phyloP scores from a whole-genome alignment of 2,329 filamentous ascomycete genomes.

The Emergomyces pasteurianus region DNA sequence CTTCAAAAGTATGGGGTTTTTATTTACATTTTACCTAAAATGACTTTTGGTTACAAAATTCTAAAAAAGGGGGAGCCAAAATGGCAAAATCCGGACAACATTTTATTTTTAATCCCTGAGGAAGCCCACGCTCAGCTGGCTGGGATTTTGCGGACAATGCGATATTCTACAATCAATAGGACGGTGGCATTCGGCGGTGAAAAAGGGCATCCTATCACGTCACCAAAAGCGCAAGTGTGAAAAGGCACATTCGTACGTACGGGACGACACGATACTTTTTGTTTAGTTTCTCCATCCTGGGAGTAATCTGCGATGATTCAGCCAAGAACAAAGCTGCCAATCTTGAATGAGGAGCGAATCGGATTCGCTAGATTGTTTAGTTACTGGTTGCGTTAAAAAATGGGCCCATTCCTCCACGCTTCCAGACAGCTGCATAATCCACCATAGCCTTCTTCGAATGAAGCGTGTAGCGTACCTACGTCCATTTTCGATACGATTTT shows the following conservation, averaged over 20 bases:
- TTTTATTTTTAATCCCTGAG: neutral
- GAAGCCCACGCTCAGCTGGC: neutral
- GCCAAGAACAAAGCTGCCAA: neutral
- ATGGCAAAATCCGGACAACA: no score
- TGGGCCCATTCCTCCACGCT: neutral
- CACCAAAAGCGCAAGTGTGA: neutral
- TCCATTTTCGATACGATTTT: neutral
- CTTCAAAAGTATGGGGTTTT: neutral
- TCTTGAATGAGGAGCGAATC: neutral
- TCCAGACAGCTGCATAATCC: neutral
- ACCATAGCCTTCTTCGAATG: neutral
- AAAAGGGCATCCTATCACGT: constrained; percentile 1
- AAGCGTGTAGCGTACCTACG: neutral
- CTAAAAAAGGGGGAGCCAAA: no score
- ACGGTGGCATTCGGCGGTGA: neutral
- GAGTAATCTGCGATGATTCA: neutral
- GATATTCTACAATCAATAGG: neutral
- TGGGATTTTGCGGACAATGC: neutral
- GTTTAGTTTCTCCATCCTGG: neutral
- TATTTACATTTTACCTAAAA: no score
- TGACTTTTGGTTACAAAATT: no score
- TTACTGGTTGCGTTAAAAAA: neutral
- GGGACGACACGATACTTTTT: neutral
- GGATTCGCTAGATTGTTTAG: neutral
- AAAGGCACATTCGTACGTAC: no score